Evolutionary conservation across 176 grass and related monocot genomes (phyloP).

Genomic region (Bothriochloa decipiens): DNA sequence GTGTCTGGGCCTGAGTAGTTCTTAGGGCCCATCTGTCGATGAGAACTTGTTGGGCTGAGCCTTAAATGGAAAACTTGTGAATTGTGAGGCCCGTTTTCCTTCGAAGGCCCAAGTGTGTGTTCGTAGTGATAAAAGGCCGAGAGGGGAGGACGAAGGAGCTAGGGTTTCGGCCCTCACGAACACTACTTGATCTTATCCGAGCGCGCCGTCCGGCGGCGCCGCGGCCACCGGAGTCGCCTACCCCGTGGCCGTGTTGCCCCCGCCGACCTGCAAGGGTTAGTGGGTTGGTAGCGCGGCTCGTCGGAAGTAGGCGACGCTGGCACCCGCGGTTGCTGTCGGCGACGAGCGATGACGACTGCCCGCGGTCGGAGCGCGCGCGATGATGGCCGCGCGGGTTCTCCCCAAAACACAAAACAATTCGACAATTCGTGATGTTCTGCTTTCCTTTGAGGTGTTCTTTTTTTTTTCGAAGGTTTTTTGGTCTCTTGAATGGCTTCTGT

Average conservation of each 20-base stretch:
- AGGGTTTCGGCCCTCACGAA: conserved; percentile 54
- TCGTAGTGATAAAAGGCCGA: conserved; percentile 20
- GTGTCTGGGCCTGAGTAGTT: not conserved
- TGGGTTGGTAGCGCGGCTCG: conserved; percentile 24
- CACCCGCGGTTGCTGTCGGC: not conserved
- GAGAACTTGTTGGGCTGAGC: not conserved
- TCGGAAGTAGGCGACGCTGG: not conserved
- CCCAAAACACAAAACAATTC: not conserved
- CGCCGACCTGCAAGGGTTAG: not conserved
- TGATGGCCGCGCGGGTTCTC: conserved; percentile 52
- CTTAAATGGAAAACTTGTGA: not conserved
- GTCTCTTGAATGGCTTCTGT: not conserved
- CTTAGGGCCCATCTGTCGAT: not conserved
- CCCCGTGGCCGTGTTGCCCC: conserved; percentile 1
- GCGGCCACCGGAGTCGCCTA: conserved; percentile 26
- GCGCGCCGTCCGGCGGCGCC: conserved; percentile 37
- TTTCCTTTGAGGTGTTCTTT: not conserved
- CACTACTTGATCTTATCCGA: conserved; percentile 67
- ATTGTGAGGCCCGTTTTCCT: not conserved
- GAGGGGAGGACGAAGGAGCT: not conserved
- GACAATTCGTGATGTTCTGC: not conserved
- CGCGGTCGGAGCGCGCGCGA: conserved; percentile 59
- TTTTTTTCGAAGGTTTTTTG: too few relatives aligned
- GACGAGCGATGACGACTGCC: conserved; percentile 53
- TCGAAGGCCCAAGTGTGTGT: not conserved